phyloP scores from a whole-genome alignment of 2,329 filamentous ascomycete species.

The Epichloe glyceriae region DNA sequence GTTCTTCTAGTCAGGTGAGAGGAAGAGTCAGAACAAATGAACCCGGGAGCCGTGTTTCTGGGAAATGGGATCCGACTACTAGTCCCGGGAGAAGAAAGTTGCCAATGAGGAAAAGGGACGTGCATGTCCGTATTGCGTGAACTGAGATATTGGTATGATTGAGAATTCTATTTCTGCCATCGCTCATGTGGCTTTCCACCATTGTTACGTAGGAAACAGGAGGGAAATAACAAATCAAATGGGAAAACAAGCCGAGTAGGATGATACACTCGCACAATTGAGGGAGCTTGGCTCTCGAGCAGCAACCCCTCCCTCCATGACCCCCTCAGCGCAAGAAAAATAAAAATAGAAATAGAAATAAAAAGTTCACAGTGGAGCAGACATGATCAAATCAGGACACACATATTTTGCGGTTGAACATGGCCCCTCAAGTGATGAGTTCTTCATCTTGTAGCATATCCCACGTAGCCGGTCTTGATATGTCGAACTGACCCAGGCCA shows the following conservation, averaged over 20 bases:
- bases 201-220: not conserved
- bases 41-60: not conserved
- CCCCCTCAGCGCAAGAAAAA: too few species aligned
- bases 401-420: not conserved
- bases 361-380: too few species aligned
- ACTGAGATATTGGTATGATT: not conserved
- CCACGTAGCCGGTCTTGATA: conserved; percentile 4
- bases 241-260: too few species aligned
- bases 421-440: not conserved
- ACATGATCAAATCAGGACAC: too few species aligned
- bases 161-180: not conserved
- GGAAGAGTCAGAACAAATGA: not conserved
- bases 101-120: too few species aligned
- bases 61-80: too few species aligned
- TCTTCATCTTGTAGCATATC: conserved; percentile 6
- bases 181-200: not conserved
- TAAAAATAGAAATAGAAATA: too few species aligned
- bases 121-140: not conserved
- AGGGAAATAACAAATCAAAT: not conserved
- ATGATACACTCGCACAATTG: too few species aligned
- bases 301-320: too few species aligned
- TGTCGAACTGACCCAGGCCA: conserved; percentile 4
- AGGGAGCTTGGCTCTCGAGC: too few species aligned
- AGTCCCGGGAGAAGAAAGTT: too few species aligned
- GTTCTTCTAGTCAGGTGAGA: not conserved